Base-by-base conservation (phyloP, 2,329 filamentous ascomycete genomes). In the Colletotrichum neosansevieriae region DNA sequence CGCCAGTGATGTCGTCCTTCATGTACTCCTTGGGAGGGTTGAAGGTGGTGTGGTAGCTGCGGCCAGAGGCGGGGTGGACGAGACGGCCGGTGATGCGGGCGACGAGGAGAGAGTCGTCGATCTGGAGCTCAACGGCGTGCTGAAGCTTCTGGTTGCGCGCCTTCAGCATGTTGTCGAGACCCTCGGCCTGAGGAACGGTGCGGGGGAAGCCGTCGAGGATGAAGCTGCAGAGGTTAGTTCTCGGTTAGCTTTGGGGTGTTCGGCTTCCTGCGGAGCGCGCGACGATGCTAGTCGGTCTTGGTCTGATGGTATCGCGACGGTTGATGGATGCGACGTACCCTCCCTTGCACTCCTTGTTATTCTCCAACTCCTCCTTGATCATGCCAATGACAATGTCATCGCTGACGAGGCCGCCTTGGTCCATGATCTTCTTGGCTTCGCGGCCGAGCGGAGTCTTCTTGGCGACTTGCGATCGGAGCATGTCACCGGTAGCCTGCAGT, bases 351-450 rank as follows among this genome's bases (percentile, higher is more conserved):
- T 99, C 95, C 77, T 88, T 83, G 86, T 99, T 99, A 83, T 88
- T 92, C 77, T 97, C 92, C 58, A 99, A 88, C 87, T 99, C 95
- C 80, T 91, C 92, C 89, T 96, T 95, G 86, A 99, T 99, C 96
- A 99, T 99, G 83, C 95, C 94, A 81, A 99, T 93, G 89, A 99
- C 95, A 79, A 99, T 99, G 79, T 98, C 95, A 82, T 99, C 96
- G 81, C 94, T 97, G 80, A 99, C 96, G 68, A 99, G 90, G 74
- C 95, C 95, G 76, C 96, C 96, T 80, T 95, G 92, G 79, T 99
- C 96, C 96, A 99, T 99, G 82, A 99, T 99, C 90, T 98, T 98
- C 91, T 99, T 99, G 73, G 96, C 96, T 86, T 98, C 94, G 79
- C 92, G 89, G 75, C 96, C 96, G 73, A 99, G 90, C 69, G 92